Evolutionary conservation across 805 yeast genomes (phyloP), one percentile per base, ranked within the genome.

Genomic region (Nakazawaea laoshanensis): DNA sequence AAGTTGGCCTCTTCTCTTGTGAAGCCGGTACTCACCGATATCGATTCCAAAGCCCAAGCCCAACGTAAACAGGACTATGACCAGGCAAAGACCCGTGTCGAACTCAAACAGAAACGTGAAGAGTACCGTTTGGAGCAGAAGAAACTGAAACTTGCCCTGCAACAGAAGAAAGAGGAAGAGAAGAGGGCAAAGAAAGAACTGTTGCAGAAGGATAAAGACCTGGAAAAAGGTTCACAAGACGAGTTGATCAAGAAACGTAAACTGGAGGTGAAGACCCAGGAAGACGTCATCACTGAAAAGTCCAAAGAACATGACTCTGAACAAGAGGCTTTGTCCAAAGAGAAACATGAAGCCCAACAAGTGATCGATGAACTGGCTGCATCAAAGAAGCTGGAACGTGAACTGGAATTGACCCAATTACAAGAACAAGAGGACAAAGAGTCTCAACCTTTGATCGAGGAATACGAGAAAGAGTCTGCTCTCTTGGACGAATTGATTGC

Each of bases 1-100:
- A 68, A 68, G 32, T 71, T 89, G 61, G 97, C 98, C 14, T 61
- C 74, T 39, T 68, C 76, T 29, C 65, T 83, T 48, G 95, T 92
- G 37, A 67, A 71, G 43, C 98, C 98, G 7, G 87, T 89, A 4
- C 62, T 89, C 47, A 67, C 64, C 24, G 88, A 85, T 53, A 74
- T 89, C 47, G 65, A 71, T 45, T 57, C 64, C 29, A 78, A 82
- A 49, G 94, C 94, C 14, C 64, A 57, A 15, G 68, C 71, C 30
- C 89, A 85, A 57, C 73, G 94, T 37, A 58, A 60, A 26, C 54
- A 60, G 29, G 84, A 78, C 52, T 59, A 59, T 32, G 57, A 55
- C 16, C 62, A 59, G 33, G 55, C 59, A 38, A 48, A 54, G 36
- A 42, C 55, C 29, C 63, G 66, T 35, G 60, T 53, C 27, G 64